phyloP scores from a whole-genome alignment of 495 filamentous ascomycete genomes.

The Trichocladium uniseriatum region DNA sequence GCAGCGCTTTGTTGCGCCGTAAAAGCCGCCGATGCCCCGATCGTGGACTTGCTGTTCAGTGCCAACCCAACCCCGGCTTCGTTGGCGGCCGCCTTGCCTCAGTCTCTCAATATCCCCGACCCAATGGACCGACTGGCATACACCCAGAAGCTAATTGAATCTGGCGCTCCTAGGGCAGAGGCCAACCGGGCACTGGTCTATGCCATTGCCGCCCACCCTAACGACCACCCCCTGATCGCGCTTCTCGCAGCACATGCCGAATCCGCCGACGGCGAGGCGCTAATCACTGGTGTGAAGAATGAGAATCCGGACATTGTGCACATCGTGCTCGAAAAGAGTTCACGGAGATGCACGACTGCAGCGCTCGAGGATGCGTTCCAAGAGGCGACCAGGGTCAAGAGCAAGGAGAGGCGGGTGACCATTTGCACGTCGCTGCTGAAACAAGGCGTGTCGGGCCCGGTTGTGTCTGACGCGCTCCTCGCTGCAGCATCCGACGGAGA shows the following conservation, averaged over 20 bases:
- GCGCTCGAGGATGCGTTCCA: slow-evolving; percentile 27
- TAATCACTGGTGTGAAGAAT: slow-evolving; percentile 28
- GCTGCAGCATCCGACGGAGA: slow-evolving; percentile 37
- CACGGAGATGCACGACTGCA: slow-evolving; percentile 15
- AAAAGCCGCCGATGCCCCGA: slow-evolving; percentile 26
- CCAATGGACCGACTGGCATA: slow-evolving; percentile 35
- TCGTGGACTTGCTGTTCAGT: slow-evolving; percentile 33
- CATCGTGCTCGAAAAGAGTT: slow-evolving; percentile 28
- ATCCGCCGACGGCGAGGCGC: slow-evolving; percentile 32
- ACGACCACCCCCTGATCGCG: slow-evolving; percentile 33
- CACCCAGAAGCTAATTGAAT: slow-evolving; percentile 33
- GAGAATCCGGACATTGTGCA: slow-evolving; percentile 29
- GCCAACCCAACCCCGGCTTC: slow-evolving; percentile 25
- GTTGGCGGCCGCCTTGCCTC: slow-evolving; percentile 31
- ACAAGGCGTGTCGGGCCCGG: slow-evolving; percentile 28
- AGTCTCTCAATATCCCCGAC: slow-evolving; percentile 35
- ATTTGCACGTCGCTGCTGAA: slow-evolving; percentile 31
- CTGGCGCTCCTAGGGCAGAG: slow-evolving; percentile 30
- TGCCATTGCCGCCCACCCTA: slow-evolving; percentile 29
- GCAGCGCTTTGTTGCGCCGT: slow-evolving; percentile 35
- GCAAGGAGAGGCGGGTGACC: slow-evolving; percentile 22
- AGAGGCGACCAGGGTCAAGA: slow-evolving; percentile 24
- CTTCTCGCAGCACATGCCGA: slow-evolving; percentile 32
- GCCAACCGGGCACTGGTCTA: slow-evolving; percentile 37
- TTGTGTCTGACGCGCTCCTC: slow-evolving; percentile 34